These are phyloP conservation scores for Trametes versicolor DNA, from an alignment of 1,284 basidiomycete species.

Conservation along the genomic window DNA sequence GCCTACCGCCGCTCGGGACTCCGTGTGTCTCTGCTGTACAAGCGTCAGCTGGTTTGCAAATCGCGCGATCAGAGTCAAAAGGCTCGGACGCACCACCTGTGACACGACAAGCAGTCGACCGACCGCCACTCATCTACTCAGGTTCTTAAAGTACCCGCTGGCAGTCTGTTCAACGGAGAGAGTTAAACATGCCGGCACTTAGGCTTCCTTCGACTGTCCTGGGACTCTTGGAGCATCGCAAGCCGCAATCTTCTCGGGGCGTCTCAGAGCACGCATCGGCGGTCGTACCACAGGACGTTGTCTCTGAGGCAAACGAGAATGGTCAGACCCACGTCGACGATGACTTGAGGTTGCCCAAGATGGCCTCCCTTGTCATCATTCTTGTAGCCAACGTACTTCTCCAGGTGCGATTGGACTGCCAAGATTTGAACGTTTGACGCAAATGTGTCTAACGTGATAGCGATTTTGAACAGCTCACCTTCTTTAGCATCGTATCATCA, in stretches of 20 bases:
- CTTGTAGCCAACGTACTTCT: conserved; percentile 54
- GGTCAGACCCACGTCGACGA: conserved; percentile 42
- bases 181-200: conserved; percentile 24
- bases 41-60: neutral
- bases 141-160: too few species aligned
- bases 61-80: neutral
- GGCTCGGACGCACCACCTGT: too few species aligned
- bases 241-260: neutral
- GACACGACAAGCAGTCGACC: too few species aligned
- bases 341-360: conserved; percentile 59
- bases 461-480: conserved; percentile 58
- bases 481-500: conserved; percentile 76
- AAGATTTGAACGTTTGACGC: neutral
- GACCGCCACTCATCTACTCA: too few species aligned
- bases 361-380: conserved; percentile 53
- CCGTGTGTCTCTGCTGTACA: neutral
- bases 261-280: neutral
- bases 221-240: conserved; percentile 20
- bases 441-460: neutral
- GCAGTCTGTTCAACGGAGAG: too few species aligned
- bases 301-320: conserved; percentile 21
- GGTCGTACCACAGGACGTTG: neutral
- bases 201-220: conserved; percentile 30
- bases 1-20: neutral
- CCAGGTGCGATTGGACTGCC: conserved; percentile 48